A percentile compares a stretch with the other conserved stretches of the same genome.
phyloP scores from a whole-genome alignment of 129 eudicot species.

The Tanacetum coccineum region DNA sequence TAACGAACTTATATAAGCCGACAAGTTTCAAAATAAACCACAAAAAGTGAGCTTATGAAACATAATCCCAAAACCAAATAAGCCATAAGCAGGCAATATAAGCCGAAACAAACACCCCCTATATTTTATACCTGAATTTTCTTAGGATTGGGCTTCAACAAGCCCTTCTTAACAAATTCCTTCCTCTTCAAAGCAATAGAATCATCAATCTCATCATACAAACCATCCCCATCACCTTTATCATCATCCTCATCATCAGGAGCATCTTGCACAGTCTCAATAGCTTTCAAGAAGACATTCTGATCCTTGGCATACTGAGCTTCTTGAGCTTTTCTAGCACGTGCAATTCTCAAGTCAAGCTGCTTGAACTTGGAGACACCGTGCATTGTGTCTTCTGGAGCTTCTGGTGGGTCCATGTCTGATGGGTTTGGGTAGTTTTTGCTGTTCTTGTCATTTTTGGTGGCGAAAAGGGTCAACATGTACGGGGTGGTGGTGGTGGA shows the following conservation, averaged over 20 bases:
- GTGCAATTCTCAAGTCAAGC: constrained; percentile 66
- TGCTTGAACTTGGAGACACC: constrained; percentile 86
- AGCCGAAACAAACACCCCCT: too few relatives aligned
- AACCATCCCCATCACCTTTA: constrained; percentile 65
- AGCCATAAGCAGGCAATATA: too few relatives aligned
- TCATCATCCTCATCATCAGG: constrained; percentile 61
- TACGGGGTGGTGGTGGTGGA: constrained; percentile 23
- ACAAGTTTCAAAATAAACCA: too few relatives aligned
- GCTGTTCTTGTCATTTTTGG: constrained; percentile 57
- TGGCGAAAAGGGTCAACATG: constrained; percentile 44
- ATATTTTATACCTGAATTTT: constrained; percentile 36
- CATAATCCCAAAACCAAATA: too few relatives aligned
- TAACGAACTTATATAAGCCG: too few relatives aligned
- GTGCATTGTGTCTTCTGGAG: constrained; percentile 85
- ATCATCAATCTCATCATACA: constrained; percentile 80
- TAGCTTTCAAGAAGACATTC: constrained; percentile 62
- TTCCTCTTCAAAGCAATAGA: constrained; percentile 81
- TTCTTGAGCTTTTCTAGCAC: constrained; percentile 67
- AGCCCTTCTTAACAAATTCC: constrained; percentile 81
- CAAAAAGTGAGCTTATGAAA: too few relatives aligned
- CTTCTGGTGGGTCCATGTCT: constrained; percentile 92
- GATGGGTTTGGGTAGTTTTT: constrained; percentile 75
- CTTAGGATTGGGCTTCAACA: constrained; percentile 67
- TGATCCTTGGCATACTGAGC: constrained; percentile 58
- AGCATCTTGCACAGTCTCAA: constrained; percentile 66